Evolutionary conservation across 352 stramenopile genomes (phyloP).

Genomic region (Thalassiosira gravida): DNA sequence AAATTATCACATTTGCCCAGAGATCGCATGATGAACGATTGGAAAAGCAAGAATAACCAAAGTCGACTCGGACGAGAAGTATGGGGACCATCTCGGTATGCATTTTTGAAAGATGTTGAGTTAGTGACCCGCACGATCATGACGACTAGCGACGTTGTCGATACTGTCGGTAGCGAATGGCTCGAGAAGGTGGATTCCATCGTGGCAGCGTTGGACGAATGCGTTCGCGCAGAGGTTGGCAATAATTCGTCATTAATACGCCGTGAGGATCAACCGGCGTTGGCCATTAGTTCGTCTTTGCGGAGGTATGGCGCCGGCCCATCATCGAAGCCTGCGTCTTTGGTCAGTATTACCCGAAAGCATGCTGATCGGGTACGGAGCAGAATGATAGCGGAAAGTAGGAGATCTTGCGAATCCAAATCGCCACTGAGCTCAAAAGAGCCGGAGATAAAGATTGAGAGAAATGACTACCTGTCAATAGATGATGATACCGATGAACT

Average conservation of each 20-base stretch:
- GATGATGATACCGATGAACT: constrained; percentile 30
- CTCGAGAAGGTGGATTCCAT: constrained; percentile 44
- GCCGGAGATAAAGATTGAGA: too few relatives aligned
- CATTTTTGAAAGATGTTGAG: constrained; percentile 45
- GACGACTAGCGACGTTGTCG: constrained; percentile 3
- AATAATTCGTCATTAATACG: neutral
- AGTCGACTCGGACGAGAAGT: constrained; percentile 2
- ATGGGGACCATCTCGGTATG: constrained; percentile 51
- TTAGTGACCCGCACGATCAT: constrained; percentile 19
- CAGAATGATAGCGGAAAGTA: too few relatives aligned
- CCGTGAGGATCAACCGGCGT: neutral
- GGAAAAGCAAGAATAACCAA: constrained; percentile 17
- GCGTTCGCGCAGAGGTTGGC: neutral
- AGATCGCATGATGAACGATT: constrained; percentile 48
- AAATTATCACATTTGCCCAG: neutral
- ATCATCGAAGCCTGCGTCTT: constrained; percentile 5
- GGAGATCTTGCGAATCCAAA: too few relatives aligned
- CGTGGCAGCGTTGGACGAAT: constrained; percentile 44
- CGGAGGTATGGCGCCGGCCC: constrained; percentile 3
- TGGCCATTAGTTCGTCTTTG: constrained; percentile 25
- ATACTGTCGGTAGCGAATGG: constrained; percentile 40
- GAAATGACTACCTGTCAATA: neutral
- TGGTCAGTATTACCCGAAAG: constrained; percentile 29
- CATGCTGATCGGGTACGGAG: constrained; percentile 27
- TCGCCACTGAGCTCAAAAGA: too few relatives aligned